Base-by-base conservation (phyloP, 148 eudicot genomes). In the Polygonum maritimum region DNA sequence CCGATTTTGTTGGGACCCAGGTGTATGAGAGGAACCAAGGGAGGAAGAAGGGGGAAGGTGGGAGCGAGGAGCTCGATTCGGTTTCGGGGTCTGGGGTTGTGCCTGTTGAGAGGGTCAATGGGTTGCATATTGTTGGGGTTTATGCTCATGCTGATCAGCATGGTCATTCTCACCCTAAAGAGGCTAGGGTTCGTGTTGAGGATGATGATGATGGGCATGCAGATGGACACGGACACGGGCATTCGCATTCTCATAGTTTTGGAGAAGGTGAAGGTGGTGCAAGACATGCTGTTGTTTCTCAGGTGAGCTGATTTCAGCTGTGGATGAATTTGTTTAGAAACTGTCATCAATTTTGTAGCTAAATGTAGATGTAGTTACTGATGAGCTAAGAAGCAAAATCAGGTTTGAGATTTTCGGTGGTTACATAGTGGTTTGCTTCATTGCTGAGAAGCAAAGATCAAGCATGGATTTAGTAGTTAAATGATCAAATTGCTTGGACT, bases 1-100 rank as follows among this genome's bases (percentile, higher is more conserved):
- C 81, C 22, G 99, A 95, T 74, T 95, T 92, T 38, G 86, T 92
- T 57, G 97, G 94, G 74, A 92, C 97, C 0, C 99, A 95, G 75
- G 79, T 90, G 74, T 90, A 92, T 74, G 94, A 90, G 87, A 81
- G 80, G 81, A 90, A 88, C 74, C 89, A 87, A 38, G 89, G 89
- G 85, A 86, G 77, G 18, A 40, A 63, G 78, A 82, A 82, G 77
- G 76, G 75, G 5, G 19, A 35, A 16, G 62, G 49, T 76, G 15
- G 54, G 39, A 71, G 65, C 52, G 83, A 70, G 38, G 55, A 86
- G 4, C 81, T 76, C 22, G 85, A 86, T 73, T 73, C 81, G 21
- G 82, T 75, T 45, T 81, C 87, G 0, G 95, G 87, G 13, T 79
- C 87, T 0, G 95, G 89, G 58, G 79, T 87, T 48, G 75, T 83